These are phyloP conservation scores for Colletotrichum truncatum DNA, from an alignment of 2,329 filamentous ascomycete genomes.

Conservation along the genomic window DNA sequence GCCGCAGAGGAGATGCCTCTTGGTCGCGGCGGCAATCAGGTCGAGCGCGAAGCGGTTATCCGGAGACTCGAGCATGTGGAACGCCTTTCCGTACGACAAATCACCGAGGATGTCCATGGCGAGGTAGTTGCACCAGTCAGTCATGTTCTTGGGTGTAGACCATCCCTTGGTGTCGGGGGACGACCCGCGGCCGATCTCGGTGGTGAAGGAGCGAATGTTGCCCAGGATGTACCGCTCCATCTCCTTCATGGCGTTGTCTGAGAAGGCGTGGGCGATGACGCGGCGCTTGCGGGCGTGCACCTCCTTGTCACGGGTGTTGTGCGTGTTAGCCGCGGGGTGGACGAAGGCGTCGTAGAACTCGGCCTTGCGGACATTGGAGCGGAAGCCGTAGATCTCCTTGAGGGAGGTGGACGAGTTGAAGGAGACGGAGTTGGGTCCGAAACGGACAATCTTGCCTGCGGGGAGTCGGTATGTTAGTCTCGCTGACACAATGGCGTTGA, in stretches of 20 bases:
- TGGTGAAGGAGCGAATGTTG: constrained; percentile 74
- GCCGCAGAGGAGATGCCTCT: constrained; percentile 76
- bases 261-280: constrained; percentile 78
- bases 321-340: constrained; percentile 76
- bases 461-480: no score
- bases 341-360: constrained; percentile 80
- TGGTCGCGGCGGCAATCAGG: constrained; percentile 73
- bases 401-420: constrained; percentile 78
- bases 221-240: constrained; percentile 74
- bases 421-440: constrained; percentile 79
- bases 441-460: constrained; percentile 74
- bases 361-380: constrained; percentile 71
- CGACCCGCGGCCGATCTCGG: constrained; percentile 56
- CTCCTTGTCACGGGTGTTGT: constrained; percentile 75
- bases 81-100: constrained; percentile 69
- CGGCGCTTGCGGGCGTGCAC: constrained; percentile 76
- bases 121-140: constrained; percentile 69
- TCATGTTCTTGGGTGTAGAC: constrained; percentile 69
- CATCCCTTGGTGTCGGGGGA: constrained; percentile 62
- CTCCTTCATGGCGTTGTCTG: constrained; percentile 70
- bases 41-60: constrained; percentile 74
- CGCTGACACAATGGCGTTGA: no score
- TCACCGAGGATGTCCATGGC: constrained; percentile 72
- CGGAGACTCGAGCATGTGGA: constrained; percentile 67
- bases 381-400: constrained; percentile 73